These are phyloP conservation scores for Strobilomyces echinocephalus DNA, from an alignment of 768 basidiomycete genomes.

Conservation along the genomic window DNA sequence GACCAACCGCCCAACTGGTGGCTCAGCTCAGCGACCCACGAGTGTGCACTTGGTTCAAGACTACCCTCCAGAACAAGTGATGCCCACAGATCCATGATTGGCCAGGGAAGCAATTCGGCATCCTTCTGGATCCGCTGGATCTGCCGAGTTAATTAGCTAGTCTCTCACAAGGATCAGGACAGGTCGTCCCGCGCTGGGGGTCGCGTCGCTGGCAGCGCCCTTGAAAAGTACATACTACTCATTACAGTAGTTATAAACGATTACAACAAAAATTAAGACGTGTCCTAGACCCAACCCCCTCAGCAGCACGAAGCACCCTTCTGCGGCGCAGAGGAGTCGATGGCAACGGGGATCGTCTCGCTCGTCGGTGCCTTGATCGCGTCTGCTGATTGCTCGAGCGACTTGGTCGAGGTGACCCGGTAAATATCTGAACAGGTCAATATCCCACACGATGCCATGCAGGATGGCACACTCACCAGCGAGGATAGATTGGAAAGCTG, in stretches of 20 bases:
- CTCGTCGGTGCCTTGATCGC: conserved; percentile 75
- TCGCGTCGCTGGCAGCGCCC: conserved; percentile 49
- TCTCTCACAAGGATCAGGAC: conserved; percentile 89
- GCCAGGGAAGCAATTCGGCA: conserved; percentile 79
- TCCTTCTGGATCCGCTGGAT: conserved; percentile 56
- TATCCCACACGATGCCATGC: neutral
- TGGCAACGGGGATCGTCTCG: conserved; percentile 79
- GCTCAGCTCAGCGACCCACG: too few species aligned
- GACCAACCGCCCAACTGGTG: too few species aligned
- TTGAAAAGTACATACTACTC: neutral
- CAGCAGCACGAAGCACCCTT: conserved; percentile 65
- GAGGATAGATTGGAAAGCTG: conserved; percentile 95
- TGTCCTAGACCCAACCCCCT: conserved; percentile 4
- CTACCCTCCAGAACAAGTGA: too few species aligned
- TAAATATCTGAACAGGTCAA: conserved; percentile 72
- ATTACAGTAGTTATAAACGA: conserved; percentile 27
- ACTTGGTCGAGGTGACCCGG: conserved; percentile 93
- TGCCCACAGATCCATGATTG: too few species aligned
- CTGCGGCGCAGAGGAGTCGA: conserved; percentile 51
- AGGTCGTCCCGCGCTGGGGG: conserved; percentile 76
- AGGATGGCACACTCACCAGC: conserved; percentile 52
- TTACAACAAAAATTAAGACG: conserved; percentile 3
- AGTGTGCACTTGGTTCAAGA: too few species aligned
- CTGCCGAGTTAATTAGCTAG: conserved; percentile 84
- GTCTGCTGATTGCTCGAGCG: conserved; percentile 79